phyloP scores from a whole-genome alignment of 495 filamentous ascomycete species.

The Pseudoneurospora amorphoporcata region DNA sequence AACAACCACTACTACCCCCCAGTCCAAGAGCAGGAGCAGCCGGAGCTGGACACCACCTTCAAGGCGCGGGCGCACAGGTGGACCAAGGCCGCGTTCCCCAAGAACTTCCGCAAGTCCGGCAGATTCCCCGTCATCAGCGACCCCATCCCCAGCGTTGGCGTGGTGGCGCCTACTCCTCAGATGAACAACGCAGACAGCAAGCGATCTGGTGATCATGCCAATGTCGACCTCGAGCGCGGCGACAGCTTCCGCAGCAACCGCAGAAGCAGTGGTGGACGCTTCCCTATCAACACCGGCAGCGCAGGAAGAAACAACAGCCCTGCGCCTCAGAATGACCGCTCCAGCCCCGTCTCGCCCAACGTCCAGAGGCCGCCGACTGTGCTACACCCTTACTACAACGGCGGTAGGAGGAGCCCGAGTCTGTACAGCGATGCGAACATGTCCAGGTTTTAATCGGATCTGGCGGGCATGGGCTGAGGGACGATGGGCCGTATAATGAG shows the following conservation, averaged over 20 bases:
- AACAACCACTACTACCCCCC: conserved; percentile 18
- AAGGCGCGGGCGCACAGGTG: not conserved
- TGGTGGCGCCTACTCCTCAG: not conserved
- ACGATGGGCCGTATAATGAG: not conserved
- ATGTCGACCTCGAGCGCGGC: conserved; percentile 23
- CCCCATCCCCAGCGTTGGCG: conserved; percentile 18
- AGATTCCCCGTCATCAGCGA: conserved; percentile 30
- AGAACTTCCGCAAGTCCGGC: conserved; percentile 26
- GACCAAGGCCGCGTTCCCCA: conserved; percentile 16
- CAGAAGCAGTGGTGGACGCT: not conserved
- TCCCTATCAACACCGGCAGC: not conserved
- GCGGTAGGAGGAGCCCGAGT: conserved; percentile 9
- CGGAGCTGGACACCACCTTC: not conserved
- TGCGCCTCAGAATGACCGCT: conserved; percentile 22
- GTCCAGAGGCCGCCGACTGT: conserved; percentile 41
- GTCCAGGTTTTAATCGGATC: conserved; percentile 16
- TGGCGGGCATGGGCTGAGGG: not conserved
- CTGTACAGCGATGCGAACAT: conserved; percentile 40
- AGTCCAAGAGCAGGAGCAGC: conserved; percentile 18
- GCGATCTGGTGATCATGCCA: conserved; percentile 1
- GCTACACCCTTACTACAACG: conserved; percentile 35
- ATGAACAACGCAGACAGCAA: not conserved
- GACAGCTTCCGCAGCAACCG: conserved; percentile 1
- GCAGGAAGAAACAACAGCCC: not conserved
- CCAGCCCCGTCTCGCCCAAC: conserved; percentile 39